Base-by-base conservation (phyloP, 176 grass and related monocot genomes). In the Cocos nucifera region DNA sequence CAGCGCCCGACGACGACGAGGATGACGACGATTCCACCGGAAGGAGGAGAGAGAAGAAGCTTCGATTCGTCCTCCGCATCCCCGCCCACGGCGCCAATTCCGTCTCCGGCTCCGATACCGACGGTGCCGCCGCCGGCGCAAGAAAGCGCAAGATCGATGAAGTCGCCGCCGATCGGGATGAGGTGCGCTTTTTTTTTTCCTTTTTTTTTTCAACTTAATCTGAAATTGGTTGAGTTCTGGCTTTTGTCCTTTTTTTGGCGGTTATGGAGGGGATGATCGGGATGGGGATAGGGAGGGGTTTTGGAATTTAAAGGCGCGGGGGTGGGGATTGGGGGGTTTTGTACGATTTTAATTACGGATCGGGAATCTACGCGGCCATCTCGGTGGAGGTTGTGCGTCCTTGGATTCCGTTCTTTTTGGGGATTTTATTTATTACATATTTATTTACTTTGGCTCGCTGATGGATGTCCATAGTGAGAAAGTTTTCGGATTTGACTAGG, bases 31-130 rank as follows among this genome's bases (percentile, higher is more conserved):
- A 69, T 54, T 73, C 54, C 66, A 64, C 35, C 4, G 51, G 22
- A 1, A 54, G 57, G 18, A 77, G 94, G 19, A 80, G 78, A 62
- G 84, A 86, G 84, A 98, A 83, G 81, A 98, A 98, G 85, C 77
- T 98, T 17, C 84, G 94, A 6, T 73, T 83, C 61, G 88, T 98
- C 48, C 73, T 82, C 15, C 70, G 70, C 15, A 50, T 63, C 19
- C 70, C 59, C 15, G 30, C 19, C 59, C 51, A 19, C 20, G 29
- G 79, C 73, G 69, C 81, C 14, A 57, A 74, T 17, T 28, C 63
- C 55, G 71, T 54, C 54, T 72, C 67, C 50, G 57, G 77, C 61
- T 73, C 75, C 73, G 87, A 75, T 73, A 83, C 82, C 14, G 73
- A 59, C 65, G 84, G 81, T 51, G 73, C 68, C 58, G 9, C 21